Conservation (phyloP, 179 eudicot species). For the Amaranthus tricolor region DNA sequence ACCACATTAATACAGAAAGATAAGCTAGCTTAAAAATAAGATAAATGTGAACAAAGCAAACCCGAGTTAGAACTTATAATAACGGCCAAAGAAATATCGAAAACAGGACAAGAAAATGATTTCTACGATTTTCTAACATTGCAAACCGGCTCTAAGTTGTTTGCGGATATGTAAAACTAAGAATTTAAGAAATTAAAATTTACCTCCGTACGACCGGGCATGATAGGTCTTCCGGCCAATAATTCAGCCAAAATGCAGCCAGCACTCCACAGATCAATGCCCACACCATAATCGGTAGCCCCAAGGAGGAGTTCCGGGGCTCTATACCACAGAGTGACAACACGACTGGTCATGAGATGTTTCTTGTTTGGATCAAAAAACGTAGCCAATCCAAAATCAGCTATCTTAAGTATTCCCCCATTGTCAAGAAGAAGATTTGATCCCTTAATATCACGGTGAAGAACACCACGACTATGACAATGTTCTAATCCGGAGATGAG, state of each 20-base stretch:
- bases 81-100: neutral
- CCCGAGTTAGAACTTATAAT: neutral
- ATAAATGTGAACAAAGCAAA: constrained; percentile 1
- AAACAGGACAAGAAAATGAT: neutral
- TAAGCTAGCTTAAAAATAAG: neutral
- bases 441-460: constrained; percentile 89
- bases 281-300: constrained; percentile 71
- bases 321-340: constrained; percentile 85
- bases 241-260: constrained; percentile 86
- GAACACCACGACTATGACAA: constrained; percentile 71
- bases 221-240: constrained; percentile 80
- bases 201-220: constrained; percentile 95
- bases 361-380: constrained; percentile 66
- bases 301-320: constrained; percentile 90
- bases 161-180: neutral
- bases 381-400: constrained; percentile 84
- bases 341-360: constrained; percentile 79
- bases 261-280: constrained; percentile 86
- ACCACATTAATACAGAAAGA: neutral
- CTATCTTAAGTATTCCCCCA: constrained; percentile 65
- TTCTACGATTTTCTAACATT: neutral
- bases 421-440: constrained; percentile 79
- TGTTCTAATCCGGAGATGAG: constrained; percentile 83
- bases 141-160: neutral
- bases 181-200: neutral